Conservation (phyloP, 257 asterid species). For the Asclepias syriaca region DNA sequence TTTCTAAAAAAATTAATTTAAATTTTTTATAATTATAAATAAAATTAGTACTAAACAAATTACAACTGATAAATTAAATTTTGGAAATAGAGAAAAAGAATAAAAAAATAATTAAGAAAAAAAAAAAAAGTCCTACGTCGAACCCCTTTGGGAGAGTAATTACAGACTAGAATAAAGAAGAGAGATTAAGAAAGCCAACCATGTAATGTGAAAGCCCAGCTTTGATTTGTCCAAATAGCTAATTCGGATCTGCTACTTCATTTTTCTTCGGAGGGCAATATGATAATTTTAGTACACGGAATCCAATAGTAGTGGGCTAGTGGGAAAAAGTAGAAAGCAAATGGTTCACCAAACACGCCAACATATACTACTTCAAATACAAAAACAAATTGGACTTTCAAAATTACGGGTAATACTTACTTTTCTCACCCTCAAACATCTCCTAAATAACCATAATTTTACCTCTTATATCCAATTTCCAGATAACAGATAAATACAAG, state of each 20-base stretch:
- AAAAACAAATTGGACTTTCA: not conserved
- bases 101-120: no score
- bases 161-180: not conserved
- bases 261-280: not conserved
- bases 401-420: not conserved
- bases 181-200: constrained; percentile 5
- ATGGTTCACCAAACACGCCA: constrained; percentile 9
- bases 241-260: not conserved
- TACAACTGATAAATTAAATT: no score
- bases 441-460: no score
- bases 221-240: not conserved
- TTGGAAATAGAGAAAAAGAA: no score
- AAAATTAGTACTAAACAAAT: no score
- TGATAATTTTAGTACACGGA: not conserved
- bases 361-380: not conserved
- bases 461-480: not conserved
- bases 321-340: not conserved
- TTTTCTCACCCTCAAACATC: not conserved
- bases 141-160: not conserved
- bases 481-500: not conserved
- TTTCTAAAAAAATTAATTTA: no score
- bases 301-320: not conserved
- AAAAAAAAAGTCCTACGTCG: not conserved
- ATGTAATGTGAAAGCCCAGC: not conserved
- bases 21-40: no score